Evolutionary conservation across 805 yeast species (phyloP).

Genomic region (Ogataea chonburiensis): DNA sequence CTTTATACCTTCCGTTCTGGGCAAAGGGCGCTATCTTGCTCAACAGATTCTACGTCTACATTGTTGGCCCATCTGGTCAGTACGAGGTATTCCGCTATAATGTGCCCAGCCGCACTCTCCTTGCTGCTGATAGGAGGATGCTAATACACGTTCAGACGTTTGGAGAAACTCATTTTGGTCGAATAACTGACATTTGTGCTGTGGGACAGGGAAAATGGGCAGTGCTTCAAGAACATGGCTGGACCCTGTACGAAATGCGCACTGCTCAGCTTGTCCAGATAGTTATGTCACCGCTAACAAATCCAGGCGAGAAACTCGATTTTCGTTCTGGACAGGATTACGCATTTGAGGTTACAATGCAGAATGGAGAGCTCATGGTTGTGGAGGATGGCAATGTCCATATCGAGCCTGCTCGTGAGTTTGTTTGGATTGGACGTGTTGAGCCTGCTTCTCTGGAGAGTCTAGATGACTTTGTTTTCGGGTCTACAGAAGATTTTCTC

Average conservation of each 20-base stretch:
- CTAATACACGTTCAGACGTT: conserved; percentile 11
- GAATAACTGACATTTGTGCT: conserved; percentile 15
- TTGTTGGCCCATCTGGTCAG: conserved; percentile 23
- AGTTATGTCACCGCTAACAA: conserved; percentile 28
- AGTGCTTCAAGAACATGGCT: conserved; percentile 31
- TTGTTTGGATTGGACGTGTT: conserved; percentile 2
- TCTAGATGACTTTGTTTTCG: conserved; percentile 7
- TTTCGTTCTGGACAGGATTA: conserved; percentile 4
- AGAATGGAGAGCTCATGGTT: conserved; percentile 22
- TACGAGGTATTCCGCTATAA: conserved; percentile 21
- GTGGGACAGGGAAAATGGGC: conserved; percentile 21
- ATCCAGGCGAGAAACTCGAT: conserved; percentile 16
- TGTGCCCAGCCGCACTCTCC: conserved; percentile 1
- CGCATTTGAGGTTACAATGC: conserved; percentile 22
- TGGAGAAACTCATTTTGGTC: conserved; percentile 25
- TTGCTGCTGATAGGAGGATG: conserved; percentile 15
- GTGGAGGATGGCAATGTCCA: conserved; percentile 16
- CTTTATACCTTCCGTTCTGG: conserved; percentile 24
- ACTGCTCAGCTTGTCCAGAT: conserved; percentile 15
- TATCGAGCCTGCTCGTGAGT: background rate
- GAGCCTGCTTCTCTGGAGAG: conserved; percentile 3
- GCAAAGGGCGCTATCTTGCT: conserved; percentile 24
- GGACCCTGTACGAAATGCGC: conserved; percentile 27
- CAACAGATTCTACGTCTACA: conserved; percentile 20
- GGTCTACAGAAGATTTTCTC: conserved; percentile 3